Percentiles rank a stretch among this genome's conserved stretches.
Evolutionary conservation across 768 basidiomycete species (phyloP).

Genomic region (Clavaria fumosa): DNA sequence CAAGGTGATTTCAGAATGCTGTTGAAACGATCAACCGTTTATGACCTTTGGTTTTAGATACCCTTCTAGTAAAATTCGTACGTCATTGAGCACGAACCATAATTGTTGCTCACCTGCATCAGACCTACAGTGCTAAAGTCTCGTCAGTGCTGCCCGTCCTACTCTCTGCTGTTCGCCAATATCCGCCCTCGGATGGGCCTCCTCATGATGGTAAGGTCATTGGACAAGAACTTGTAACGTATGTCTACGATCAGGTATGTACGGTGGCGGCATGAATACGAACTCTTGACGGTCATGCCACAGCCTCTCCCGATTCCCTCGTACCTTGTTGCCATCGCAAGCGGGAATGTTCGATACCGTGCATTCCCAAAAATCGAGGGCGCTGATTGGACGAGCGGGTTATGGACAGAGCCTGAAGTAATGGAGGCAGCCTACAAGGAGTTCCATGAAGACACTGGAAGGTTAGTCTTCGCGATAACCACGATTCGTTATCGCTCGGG

Average conservation of each 20-base stretch:
- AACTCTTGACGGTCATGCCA: background rate
- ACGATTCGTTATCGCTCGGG: slow-evolving; percentile 5
- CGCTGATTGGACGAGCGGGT: slow-evolving; percentile 65
- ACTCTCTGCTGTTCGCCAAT: slow-evolving; percentile 68
- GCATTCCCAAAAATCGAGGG: slow-evolving; percentile 44
- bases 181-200: slow-evolving; percentile 56
- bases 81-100: too few relatives aligned
- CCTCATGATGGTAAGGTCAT: slow-evolving; percentile 59
- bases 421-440: slow-evolving; percentile 73
- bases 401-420: slow-evolving; percentile 84
- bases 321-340: slow-evolving; percentile 86
- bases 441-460: slow-evolving; percentile 74
- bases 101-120: slow-evolving; percentile 5
- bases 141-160: slow-evolving; percentile 71
- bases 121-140: slow-evolving; percentile 80
- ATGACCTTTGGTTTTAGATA: slow-evolving; percentile 32
- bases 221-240: slow-evolving; percentile 59
- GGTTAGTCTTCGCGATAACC: slow-evolving; percentile 23
- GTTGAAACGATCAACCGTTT: too few relatives aligned
- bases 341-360: slow-evolving; percentile 66
- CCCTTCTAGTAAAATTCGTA: slow-evolving; percentile 75
- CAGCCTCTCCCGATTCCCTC: slow-evolving; percentile 78
- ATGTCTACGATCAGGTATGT: slow-evolving; percentile 63
- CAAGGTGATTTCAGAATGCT: too few relatives aligned
- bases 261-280: background rate